Conservation (phyloP, 2,329 filamentous ascomycete genomes). For the Aspergillus sp. region DNA sequence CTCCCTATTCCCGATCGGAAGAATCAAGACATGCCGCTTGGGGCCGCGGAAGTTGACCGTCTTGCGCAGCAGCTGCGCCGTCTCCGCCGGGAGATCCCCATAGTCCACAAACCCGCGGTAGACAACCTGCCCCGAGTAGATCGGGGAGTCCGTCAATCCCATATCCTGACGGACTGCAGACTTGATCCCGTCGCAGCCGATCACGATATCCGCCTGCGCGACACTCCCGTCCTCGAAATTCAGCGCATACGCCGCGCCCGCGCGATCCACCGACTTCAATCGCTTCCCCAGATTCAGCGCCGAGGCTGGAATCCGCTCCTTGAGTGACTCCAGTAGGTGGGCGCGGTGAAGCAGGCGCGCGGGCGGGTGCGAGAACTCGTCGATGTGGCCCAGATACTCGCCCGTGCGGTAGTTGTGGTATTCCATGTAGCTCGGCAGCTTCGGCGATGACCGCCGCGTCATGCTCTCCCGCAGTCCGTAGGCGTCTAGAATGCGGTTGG, state of each 20-base stretch:
- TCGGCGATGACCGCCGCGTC: constrained; percentile 21
- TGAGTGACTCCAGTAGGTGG: constrained; percentile 28
- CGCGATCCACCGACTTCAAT: constrained; percentile 11
- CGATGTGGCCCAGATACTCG: constrained; percentile 21
- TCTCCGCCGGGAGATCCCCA: constrained; percentile 20
- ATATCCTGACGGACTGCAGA: constrained; percentile 34
- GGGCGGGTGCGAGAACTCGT: constrained; percentile 17
- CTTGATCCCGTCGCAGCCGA: constrained; percentile 43
- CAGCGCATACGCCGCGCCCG: constrained; percentile 19
- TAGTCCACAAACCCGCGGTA: constrained; percentile 30
- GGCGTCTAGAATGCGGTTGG: constrained; percentile 12
- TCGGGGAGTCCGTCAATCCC: constrained; percentile 19
- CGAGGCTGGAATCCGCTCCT: constrained; percentile 19
- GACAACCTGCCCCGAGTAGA: constrained; percentile 29
- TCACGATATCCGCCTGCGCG: constrained; percentile 34
- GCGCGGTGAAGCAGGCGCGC: constrained; percentile 20
- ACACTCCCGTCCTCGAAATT: constrained; percentile 37
- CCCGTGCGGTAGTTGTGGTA: constrained; percentile 19
- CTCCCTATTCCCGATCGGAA: constrained; percentile 30
- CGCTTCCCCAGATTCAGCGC: constrained; percentile 19
- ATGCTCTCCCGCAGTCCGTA: constrained; percentile 5
- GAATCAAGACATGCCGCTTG: constrained; percentile 23
- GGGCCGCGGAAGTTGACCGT: constrained; percentile 28
- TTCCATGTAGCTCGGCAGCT: constrained; percentile 19
- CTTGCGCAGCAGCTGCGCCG: constrained; percentile 20